Base-by-base conservation (phyloP, 2,329 filamentous ascomycete species). In the Dactylonectria estremocensis region DNA sequence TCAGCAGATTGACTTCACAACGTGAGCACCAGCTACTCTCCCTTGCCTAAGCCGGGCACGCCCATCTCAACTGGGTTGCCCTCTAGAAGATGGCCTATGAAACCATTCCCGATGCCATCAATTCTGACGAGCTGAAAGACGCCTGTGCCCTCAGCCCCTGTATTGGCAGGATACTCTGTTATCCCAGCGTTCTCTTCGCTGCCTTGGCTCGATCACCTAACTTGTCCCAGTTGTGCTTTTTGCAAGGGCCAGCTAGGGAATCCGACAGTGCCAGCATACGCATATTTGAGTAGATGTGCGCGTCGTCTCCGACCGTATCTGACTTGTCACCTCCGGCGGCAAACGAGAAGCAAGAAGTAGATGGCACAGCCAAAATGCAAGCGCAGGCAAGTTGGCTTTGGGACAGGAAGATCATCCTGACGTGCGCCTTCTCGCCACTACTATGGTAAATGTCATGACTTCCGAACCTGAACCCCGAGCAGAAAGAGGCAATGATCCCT, bases 121-220 rank as follows among this genome's bases (percentile, higher is more conserved):
- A 28, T 18, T 57, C 54, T 24, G 35, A 24, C 20, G 54, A 57
- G 22, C 35, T 57, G 18, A 16, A 31, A 8, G 7, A 24, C 16
- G 54, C 54, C 7, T 46, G 7, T 45, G 54, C 35, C 18, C 54
- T 57, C 20, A 57, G 54, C 18, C 54, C 46, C 18, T 57, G 54
- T n/a, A 46, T 57, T 16, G 54, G 46, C 35, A 45, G 28, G 7
- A 45, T 57, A n/a, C 45, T 10, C 18, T 35, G 35, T 5, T 35
- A 57, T 24, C 18, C 35, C 20, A 46, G 28, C 7, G 14, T 24
- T 46, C 54, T 57, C 18, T 11, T 37, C 13, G 52, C 52, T 35
- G 16, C 52, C 14, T 16, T 54, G 3, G 20, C 52, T 20, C 52
- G 16, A 5, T 54, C 31, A 7, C 6, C 8, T 16, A 37, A 35